Evolutionary conservation across 1,139 yeast genomes (phyloP).

Genomic region (Dujonia santamariae): DNA sequence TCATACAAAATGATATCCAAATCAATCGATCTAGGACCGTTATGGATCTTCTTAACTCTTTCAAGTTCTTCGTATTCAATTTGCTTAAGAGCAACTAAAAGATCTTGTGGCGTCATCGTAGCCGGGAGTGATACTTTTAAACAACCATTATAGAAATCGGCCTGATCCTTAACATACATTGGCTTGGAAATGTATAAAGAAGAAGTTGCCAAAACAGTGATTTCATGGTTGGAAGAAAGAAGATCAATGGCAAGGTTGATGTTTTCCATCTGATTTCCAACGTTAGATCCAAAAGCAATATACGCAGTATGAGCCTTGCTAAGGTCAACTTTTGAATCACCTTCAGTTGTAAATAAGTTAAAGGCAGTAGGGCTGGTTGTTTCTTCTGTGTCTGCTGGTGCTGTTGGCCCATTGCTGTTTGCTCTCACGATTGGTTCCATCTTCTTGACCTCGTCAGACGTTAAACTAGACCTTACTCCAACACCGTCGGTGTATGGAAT

Average conservation of each 20-base stretch:
- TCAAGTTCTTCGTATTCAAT: conserved; percentile 72
- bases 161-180: conserved; percentile 83
- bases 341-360: conserved; percentile 35
- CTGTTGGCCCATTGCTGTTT: background rate
- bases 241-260: conserved; percentile 56
- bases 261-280: conserved; percentile 67
- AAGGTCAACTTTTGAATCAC: conserved; percentile 13
- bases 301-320: conserved; percentile 51
- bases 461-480: conserved; percentile 71
- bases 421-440: conserved; percentile 20
- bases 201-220: conserved; percentile 60
- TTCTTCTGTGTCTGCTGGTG: conserved; percentile 3
- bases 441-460: conserved; percentile 29
- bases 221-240: conserved; percentile 35
- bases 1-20: conserved; percentile 81
- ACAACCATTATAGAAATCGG: conserved; percentile 82
- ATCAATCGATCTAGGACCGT: conserved; percentile 91
- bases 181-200: conserved; percentile 86
- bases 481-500: conserved; percentile 85
- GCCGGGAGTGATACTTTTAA: conserved; percentile 51
- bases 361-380: conserved; percentile 14
- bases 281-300: conserved; percentile 87
- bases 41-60: conserved; percentile 76
- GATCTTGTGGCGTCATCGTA: conserved; percentile 54
- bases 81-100: conserved; percentile 60